Base-by-base conservation (phyloP, 2,329 filamentous ascomycete species). In the Fusarium sp. region DNA sequence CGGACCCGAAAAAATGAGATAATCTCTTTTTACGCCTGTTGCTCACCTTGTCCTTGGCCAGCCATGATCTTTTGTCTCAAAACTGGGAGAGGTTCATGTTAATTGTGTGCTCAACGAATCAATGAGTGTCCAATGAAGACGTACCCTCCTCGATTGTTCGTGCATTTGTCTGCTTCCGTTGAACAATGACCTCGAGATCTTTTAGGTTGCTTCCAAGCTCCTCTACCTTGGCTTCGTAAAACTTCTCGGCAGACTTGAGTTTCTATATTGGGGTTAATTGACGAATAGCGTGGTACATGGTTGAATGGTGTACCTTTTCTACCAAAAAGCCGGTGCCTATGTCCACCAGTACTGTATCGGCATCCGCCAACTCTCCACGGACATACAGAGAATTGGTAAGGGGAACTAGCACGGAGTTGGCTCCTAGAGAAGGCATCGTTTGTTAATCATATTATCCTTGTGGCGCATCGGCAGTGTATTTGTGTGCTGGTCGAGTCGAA, bases 381-480 rank as follows among this genome's bases (percentile, higher is more conserved):
- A 99, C 95, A 80, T 99, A 99, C 30, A 99, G 86, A 1, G 94
- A 97, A 73, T 92, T 96, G 14, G 96, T 99, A 65, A 99, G 82
- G 0, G 96, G 96, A n/a, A 99, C 93, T 20, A 99, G 87, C 47
- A 98, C 91, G 9, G 80, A 84, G 78, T 88, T 84, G 49, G 76
- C 73, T 33, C 70, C 76, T 77, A 37, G 17, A n/a, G 17, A 37
- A 37, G 3, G 35, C 35, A 10, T 37, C 19, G 35, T n/a, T 19
- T 49, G 66, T 73, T 46, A 74, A 60, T 17, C 17, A 43, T 2
- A 25, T 37, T 32, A 17, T 33, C 44, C 32, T 17, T 9, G 13
- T 55, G 25, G 44, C 4, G 22, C 14, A 33, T 43, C 25, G 19
- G 17, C 7, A 39, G 33, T 37, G 19, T 6, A n/a, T 39, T 46